Evolutionary conservation across 345 rosid genomes (phyloP), one percentile per base, ranked within the genome.

Genomic region (Eucalyptus cloeziana): DNA sequence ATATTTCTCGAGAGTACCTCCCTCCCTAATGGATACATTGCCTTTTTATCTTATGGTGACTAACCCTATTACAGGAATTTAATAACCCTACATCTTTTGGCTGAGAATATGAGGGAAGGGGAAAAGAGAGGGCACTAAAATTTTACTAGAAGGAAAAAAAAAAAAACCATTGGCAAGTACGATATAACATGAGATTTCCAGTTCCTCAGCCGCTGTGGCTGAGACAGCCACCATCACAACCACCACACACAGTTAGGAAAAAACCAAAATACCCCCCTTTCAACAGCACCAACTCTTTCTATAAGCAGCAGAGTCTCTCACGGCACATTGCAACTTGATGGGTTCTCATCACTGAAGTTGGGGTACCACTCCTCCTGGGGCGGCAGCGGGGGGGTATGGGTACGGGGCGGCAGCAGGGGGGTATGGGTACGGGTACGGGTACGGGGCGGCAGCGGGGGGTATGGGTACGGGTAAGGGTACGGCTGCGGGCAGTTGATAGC

Each of bases 291-390:
- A 13, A 54, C 21, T 14, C 30, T 52, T 16, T 56, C 56, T 8
- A 86, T 11, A 44, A 50, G 86, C 87, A 85, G 16, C 88, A 52
- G 44, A 87, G 76, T 69, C 88, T 86, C 67, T 97, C 97, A 96
- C 99, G 96, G 96, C 52, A 97, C 94, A 91, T 81, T 95, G 96
- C 99, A 96, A 92, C 97, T 95, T 56, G 97, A 95, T 58, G 98
- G 93, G 91, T 97, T 96, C 94, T 97, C 99, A 86, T 97, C 99
- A 69, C 94, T 96, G 94, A 96, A 97, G 94, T 89, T 89, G 88
- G 95, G 88, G 87, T 95, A 91, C 94, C 30, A 85, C 91, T 44
- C 83, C 58, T 21, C 58, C 58, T 21, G 58, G 58, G 10, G 25
- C 58, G 58, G 58, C 58, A 52, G 58, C 58, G 10, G 58, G 58